These are phyloP conservation scores for Lantana camara DNA, from an alignment of 257 asterid species.

Conservation along the genomic window DNA sequence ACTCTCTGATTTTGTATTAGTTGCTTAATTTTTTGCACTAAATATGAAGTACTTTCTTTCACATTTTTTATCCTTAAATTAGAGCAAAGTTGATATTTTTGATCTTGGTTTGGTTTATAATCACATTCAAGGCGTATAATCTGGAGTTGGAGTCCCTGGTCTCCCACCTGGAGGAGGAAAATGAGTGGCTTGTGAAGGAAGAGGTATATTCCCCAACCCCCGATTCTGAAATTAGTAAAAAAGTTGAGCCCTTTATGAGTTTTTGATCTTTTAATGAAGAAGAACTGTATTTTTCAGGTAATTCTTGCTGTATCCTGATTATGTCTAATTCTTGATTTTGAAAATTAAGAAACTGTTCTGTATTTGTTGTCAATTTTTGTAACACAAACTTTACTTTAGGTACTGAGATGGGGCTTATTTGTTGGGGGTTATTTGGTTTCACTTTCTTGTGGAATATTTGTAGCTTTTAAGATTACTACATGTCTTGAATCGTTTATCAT, in stretches of 20 bases:
- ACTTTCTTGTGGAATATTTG: background rate
- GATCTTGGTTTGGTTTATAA: background rate
- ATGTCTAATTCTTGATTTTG: background rate
- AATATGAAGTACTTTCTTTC: background rate
- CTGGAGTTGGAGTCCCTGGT: constrained; percentile 74
- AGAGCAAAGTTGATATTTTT: constrained; percentile 1
- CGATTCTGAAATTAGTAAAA: background rate
- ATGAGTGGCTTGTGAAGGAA: constrained; percentile 61
- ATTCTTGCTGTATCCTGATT: background rate
- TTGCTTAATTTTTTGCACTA: too few species aligned
- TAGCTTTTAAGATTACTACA: background rate
- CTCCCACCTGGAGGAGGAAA: constrained; percentile 69
- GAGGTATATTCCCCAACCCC: constrained; percentile 39
- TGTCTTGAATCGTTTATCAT: constrained; percentile 9
- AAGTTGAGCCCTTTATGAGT: background rate
- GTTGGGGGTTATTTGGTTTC: constrained; percentile 2
- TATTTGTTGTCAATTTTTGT: background rate
- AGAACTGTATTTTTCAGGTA: constrained; percentile 1
- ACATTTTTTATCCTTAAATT: background rate
- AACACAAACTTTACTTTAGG: background rate
- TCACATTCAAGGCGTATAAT: constrained; percentile 59
- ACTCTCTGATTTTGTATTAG: background rate
- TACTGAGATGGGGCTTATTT: background rate
- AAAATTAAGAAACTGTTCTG: too few species aligned
- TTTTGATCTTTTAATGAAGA: background rate